Conservation (phyloP, 306 rosid genomes). For the Citrullus amarus region DNA sequence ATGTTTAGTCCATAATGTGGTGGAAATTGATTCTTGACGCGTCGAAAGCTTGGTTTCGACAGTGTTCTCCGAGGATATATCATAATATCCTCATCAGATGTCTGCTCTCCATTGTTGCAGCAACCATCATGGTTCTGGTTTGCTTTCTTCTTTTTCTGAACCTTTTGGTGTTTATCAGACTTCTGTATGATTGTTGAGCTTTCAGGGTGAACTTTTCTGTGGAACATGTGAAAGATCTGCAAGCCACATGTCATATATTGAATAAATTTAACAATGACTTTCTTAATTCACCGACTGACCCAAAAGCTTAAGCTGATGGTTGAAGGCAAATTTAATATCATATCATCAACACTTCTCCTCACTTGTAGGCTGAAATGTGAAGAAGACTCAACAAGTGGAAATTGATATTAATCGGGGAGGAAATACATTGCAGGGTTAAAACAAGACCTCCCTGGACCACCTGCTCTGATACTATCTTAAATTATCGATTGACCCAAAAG, state of each 20-base stretch:
- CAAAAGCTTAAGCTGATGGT: no score
- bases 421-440: no score
- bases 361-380: no score
- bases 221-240: constrained; percentile 85
- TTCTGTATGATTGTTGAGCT: constrained; percentile 26
- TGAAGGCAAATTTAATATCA: no score
- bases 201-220: constrained; percentile 86
- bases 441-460: no score
- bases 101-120: constrained; percentile 27
- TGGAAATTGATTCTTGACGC: constrained; percentile 37
- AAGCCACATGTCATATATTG: constrained; percentile 15
- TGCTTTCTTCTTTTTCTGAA: constrained; percentile 40
- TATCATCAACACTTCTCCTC: no score
- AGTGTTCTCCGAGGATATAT: constrained; percentile 29
- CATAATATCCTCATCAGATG: constrained; percentile 42
- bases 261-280: neutral
- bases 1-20: constrained; percentile 29
- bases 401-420: no score
- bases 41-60: constrained; percentile 33
- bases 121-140: constrained; percentile 24
- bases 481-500: no score
- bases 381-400: no score
- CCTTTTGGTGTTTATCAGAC: constrained; percentile 29
- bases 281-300: no score
- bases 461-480: no score